These are phyloP conservation scores for Echria macrotheca DNA, from an alignment of 495 filamentous ascomycete species.

Conservation along the genomic window DNA sequence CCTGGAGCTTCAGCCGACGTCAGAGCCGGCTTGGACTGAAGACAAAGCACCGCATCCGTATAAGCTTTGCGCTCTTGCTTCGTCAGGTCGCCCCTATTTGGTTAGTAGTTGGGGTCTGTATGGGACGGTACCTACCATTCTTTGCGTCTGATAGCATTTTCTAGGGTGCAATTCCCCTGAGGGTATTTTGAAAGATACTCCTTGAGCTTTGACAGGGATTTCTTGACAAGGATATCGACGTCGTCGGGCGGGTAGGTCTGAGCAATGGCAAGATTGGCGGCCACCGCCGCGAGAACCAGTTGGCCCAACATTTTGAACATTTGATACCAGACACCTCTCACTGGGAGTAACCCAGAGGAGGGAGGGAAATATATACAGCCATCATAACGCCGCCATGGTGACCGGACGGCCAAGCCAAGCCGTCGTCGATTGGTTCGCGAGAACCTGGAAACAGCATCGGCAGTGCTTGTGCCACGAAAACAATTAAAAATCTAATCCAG, in stretches of 20 bases:
- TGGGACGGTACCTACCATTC: slow-evolving; percentile 14
- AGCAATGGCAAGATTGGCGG: neutral
- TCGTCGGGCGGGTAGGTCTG: slow-evolving; percentile 14
- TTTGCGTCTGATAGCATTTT: slow-evolving; percentile 17
- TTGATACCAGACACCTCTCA: no score
- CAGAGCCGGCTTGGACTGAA: slow-evolving; percentile 47
- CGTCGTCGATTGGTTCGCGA: no score
- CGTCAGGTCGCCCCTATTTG: slow-evolving; percentile 42
- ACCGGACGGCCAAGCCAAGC: no score
- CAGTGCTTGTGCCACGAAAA: no score
- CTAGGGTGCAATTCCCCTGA: slow-evolving; percentile 17
- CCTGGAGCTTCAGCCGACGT: slow-evolving; percentile 29
- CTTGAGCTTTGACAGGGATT: slow-evolving; percentile 16
- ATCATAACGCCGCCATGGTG: no score
- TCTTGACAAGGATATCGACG: slow-evolving; percentile 14
- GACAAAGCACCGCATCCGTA: slow-evolving; percentile 58
- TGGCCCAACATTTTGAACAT: no score
- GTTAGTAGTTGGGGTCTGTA: neutral
- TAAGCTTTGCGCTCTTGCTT: slow-evolving; percentile 48
- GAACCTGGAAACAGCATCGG: no score
- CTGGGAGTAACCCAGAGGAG: no score
- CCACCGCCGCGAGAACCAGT: neutral
- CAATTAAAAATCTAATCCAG: no score
- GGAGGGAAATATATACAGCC: no score
- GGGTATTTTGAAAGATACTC: slow-evolving; percentile 22